phyloP scores from a whole-genome alignment of 768 basidiomycete species.

The Termitomyces sp. region DNA sequence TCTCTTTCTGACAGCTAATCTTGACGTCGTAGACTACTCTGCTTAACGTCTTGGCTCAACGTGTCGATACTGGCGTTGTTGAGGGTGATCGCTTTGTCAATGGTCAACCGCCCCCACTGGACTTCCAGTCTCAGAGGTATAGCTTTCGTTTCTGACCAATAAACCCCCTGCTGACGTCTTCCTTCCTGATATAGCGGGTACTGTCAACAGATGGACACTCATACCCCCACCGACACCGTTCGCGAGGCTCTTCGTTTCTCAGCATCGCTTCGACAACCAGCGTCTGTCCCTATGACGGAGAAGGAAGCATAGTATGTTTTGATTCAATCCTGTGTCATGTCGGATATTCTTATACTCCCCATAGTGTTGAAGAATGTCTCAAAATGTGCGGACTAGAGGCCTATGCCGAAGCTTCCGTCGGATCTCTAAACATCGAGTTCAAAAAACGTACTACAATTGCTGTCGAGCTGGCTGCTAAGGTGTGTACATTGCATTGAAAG shows the following conservation, averaged over 20 bases:
- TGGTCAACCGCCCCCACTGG: conserved; percentile 44
- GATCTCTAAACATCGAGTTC: conserved; percentile 46
- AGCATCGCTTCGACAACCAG: conserved; percentile 74
- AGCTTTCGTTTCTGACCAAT: not conserved
- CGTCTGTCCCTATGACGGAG: conserved; percentile 57
- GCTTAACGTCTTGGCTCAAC: conserved; percentile 54
- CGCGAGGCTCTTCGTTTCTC: conserved; percentile 80
- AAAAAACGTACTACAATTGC: conserved; percentile 57
- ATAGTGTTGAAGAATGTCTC: conserved; percentile 44
- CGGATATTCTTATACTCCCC: not conserved
- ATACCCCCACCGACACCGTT: conserved; percentile 72
- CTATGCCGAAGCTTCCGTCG: conserved; percentile 61
- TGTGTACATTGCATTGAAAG: conserved; percentile 20
- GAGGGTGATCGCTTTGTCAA: conserved; percentile 54
- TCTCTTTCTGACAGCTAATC: not conserved
- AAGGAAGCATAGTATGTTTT: conserved; percentile 75
- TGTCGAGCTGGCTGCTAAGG: conserved; percentile 76
- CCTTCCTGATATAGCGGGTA: conserved; percentile 53
- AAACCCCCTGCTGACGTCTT: not conserved
- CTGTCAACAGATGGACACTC: conserved; percentile 84
- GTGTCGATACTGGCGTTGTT: conserved; percentile 43
- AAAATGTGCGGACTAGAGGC: conserved; percentile 63
- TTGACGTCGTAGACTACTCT: conserved; percentile 41
- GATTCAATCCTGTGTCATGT: not conserved
- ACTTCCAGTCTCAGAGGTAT: conserved; percentile 63